phyloP scores from a whole-genome alignment of 148 eudicot species.

The Rhododendron henanense region DNA sequence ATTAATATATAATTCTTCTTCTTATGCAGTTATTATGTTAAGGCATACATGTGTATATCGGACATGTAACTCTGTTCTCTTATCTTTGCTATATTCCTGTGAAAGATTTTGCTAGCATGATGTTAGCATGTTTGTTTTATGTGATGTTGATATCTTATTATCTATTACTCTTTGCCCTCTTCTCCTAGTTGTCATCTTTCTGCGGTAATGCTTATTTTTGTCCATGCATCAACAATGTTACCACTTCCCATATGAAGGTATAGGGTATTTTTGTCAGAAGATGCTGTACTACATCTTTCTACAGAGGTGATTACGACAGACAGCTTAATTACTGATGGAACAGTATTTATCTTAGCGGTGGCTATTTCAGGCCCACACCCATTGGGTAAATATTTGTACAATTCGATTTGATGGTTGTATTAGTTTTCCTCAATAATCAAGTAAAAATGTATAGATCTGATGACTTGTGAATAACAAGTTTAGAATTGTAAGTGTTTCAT shows the following conservation, averaged over 20 bases:
- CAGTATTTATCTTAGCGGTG: background rate
- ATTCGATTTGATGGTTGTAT: background rate
- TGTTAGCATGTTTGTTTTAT: background rate
- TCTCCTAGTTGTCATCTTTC: background rate
- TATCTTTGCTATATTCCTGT: background rate
- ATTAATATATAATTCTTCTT: background rate
- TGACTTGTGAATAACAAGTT: background rate
- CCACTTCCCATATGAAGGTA: background rate
- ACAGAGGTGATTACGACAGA: background rate
- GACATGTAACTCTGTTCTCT: background rate
- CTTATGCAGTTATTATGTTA: background rate
- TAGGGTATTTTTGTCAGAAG: background rate
- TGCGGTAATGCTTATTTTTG: background rate
- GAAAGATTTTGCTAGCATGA: background rate
- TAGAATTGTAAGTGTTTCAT: background rate
- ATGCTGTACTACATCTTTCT: background rate
- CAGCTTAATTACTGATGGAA: background rate
- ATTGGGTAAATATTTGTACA: background rate
- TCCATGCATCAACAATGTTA: background rate
- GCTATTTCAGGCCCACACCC: background rate
- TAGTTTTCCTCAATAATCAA: background rate
- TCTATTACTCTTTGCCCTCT: background rate
- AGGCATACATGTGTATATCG: background rate
- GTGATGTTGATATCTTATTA: background rate
- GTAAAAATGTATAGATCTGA: background rate